Evolutionary conservation across 257 asterid species (phyloP).

Genomic region (Plantago major): DNA sequence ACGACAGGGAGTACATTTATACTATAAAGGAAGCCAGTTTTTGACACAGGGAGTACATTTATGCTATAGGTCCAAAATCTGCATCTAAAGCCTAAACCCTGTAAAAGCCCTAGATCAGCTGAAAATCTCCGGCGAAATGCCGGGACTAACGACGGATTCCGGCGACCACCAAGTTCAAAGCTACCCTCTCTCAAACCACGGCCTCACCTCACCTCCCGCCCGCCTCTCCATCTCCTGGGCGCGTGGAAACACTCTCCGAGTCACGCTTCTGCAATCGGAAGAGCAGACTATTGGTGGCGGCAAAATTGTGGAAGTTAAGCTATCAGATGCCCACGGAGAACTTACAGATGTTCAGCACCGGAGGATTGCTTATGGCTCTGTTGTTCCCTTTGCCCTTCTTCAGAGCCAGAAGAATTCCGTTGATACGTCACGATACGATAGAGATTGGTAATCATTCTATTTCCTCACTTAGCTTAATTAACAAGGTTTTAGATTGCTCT

Average conservation of each 20-base stretch:
- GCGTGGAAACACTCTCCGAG: slow-evolving; percentile 87
- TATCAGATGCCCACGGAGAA: slow-evolving; percentile 48
- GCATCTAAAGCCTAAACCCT: slow-evolving; percentile 8
- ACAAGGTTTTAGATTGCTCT: not conserved
- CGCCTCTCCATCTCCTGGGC: slow-evolving; percentile 82
- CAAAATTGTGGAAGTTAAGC: slow-evolving; percentile 69
- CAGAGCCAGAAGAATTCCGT: slow-evolving; percentile 67
- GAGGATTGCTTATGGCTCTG: slow-evolving; percentile 82
- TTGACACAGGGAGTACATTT: too few species aligned
- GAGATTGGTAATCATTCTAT: slow-evolving; percentile 48
- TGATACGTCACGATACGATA: slow-evolving; percentile 36
- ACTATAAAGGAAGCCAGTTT: too few species aligned
- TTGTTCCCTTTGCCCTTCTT: slow-evolving; percentile 86
- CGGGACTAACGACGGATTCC: slow-evolving; percentile 56
- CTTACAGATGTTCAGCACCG: slow-evolving; percentile 58
- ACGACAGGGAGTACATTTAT: too few species aligned
- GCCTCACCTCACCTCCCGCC: slow-evolving; percentile 44
- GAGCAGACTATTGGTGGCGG: slow-evolving; percentile 42
- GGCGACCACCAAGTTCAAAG: slow-evolving; percentile 35
- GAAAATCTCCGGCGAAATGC: slow-evolving; percentile 58
- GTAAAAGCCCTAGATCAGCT: slow-evolving; percentile 29
- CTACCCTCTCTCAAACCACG: slow-evolving; percentile 48
- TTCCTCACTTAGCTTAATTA: not conserved
- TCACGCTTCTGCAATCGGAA: slow-evolving; percentile 47
- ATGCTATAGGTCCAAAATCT: too few species aligned